These are phyloP conservation scores for Suillus hirtellus DNA, from an alignment of 768 basidiomycete genomes.

Conservation along the genomic window DNA sequence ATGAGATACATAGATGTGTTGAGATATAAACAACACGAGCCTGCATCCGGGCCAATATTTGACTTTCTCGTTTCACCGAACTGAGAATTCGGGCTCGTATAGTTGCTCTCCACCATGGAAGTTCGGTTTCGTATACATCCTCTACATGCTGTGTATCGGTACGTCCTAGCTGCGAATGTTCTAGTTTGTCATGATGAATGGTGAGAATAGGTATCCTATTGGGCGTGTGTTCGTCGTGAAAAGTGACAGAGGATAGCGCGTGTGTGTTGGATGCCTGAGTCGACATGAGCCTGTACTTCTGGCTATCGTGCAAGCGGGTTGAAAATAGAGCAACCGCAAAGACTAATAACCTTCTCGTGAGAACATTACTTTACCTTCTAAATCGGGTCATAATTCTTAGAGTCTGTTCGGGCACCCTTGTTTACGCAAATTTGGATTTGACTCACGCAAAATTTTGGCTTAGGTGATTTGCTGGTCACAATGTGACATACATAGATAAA, in stretches of 20 bases:
- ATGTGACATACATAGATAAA: too few species aligned
- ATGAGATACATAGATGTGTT: conserved; percentile 13
- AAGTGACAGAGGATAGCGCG: background rate
- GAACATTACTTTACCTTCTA: background rate
- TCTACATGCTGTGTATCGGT: conserved; percentile 1
- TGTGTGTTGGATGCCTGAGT: background rate
- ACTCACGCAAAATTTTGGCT: too few species aligned
- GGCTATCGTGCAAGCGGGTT: background rate
- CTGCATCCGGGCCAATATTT: conserved; percentile 66
- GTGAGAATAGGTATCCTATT: background rate
- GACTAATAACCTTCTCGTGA: background rate
- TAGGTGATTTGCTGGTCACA: too few species aligned
- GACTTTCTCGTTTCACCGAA: conserved; percentile 58
- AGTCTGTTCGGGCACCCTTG: too few species aligned
- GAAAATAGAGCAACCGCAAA: background rate
- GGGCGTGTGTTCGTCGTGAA: too few species aligned
- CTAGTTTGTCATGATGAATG: background rate
- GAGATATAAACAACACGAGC: conserved; percentile 36
- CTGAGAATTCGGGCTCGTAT: conserved; percentile 56
- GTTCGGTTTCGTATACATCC: conserved; percentile 65
- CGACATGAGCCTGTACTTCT: background rate
- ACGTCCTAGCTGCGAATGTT: background rate
- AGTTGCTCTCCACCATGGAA: conserved; percentile 66
- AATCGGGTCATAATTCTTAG: background rate
- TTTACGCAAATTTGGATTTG: too few species aligned